Conservation (phyloP, 768 basidiomycete genomes). For the Boletus patriciae region DNA sequence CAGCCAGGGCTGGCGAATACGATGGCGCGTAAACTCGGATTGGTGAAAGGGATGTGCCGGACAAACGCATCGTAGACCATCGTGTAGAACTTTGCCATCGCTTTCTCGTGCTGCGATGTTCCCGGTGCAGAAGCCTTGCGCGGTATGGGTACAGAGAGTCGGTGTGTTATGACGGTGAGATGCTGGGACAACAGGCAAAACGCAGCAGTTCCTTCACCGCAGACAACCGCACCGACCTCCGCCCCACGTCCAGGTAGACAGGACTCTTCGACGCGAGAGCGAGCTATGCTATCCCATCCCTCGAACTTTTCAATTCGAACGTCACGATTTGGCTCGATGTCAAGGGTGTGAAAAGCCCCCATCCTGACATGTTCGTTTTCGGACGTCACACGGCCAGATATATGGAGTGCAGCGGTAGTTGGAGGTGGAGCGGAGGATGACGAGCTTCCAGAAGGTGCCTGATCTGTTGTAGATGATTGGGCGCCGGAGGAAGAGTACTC, state of each 20-base stretch:
- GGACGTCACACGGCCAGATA: conserved; percentile 79
- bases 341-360: conserved; percentile 93
- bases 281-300: conserved; percentile 91
- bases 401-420: conserved; percentile 66
- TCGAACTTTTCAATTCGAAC: conserved; percentile 83
- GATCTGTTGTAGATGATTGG: conserved; percentile 48
- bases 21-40: conserved; percentile 74
- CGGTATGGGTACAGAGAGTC: conserved; percentile 86
- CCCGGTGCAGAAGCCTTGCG: conserved; percentile 85
- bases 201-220: conserved; percentile 92
- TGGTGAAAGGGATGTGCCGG: conserved; percentile 85
- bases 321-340: conserved; percentile 88
- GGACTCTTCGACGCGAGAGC: conserved; percentile 80
- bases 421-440: conserved; percentile 35
- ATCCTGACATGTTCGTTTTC: conserved; percentile 91
- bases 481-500: conserved; percentile 75
- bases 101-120: conserved; percentile 89
- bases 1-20: conserved; percentile 98
- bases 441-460: conserved; percentile 28
- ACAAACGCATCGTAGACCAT: conserved; percentile 83
- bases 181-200: conserved; percentile 96
- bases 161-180: conserved; percentile 91
- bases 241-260: conserved; percentile 94
- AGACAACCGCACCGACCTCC: conserved; percentile 93
- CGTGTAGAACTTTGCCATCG: conserved; percentile 78